phyloP scores from a whole-genome alignment of 1,284 basidiomycete species.

The Pulveroboletus sp. region DNA sequence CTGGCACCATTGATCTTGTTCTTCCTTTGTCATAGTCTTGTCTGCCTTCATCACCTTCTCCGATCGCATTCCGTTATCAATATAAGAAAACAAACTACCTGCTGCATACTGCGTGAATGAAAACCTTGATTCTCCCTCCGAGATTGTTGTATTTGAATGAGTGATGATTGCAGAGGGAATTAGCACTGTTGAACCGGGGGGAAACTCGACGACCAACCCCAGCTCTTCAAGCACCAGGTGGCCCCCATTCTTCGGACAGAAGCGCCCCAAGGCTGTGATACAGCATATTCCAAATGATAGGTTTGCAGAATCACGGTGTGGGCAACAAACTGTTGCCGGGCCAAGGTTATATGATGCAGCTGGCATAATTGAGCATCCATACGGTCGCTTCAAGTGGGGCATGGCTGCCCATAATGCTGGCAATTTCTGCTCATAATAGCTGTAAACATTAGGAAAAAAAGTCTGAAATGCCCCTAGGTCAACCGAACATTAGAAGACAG shows the following conservation, averaged over 20 bases:
- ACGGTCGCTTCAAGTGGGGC: background rate
- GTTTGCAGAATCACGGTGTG: conserved; percentile 4
- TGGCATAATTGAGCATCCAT: conserved; percentile 1
- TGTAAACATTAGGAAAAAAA: too few relatives aligned
- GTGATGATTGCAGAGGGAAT: conserved; percentile 6
- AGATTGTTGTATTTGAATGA: conserved; percentile 7
- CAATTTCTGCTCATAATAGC: too few relatives aligned
- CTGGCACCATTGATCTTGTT: too few relatives aligned
- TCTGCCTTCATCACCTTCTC: background rate
- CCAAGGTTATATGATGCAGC: conserved; percentile 8
- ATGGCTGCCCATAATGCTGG: too few relatives aligned
- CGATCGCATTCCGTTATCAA: conserved; percentile 6
- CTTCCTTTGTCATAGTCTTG: too few relatives aligned
- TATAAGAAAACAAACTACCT: conserved; percentile 4
- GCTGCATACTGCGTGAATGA: conserved; percentile 18
- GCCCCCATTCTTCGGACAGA: background rate
- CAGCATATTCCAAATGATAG: conserved; percentile 12
- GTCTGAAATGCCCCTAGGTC: too few relatives aligned
- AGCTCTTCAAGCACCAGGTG: conserved; percentile 16
- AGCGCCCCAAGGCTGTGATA: conserved; percentile 8
- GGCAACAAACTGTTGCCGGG: background rate
- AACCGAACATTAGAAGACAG: too few relatives aligned
- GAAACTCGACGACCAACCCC: conserved; percentile 5
- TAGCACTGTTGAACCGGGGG: conserved; percentile 8
- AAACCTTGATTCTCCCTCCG: background rate